Evolutionary conservation across 371 early-diverging fungal species (phyloP).

Genomic region (Choanephora cucurbitarum): DNA sequence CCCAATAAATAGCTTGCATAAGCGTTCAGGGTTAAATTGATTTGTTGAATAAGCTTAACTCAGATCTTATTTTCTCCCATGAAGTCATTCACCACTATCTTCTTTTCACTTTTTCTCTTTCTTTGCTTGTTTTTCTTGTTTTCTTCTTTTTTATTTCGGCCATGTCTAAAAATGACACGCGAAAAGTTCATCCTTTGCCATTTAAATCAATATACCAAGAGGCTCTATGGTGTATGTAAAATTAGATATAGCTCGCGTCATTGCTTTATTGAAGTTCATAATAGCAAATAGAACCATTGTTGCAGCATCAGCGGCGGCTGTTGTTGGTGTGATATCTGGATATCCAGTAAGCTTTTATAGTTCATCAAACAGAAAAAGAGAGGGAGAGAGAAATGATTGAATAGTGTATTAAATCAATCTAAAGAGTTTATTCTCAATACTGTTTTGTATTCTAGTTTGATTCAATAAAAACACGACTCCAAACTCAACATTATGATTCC

Average conservation of each 20-base stretch:
- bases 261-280: not conserved
- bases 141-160: not conserved
- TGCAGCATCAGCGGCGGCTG: constrained; percentile 64
- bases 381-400: not conserved
- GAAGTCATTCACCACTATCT: not conserved
- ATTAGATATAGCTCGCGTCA: constrained; percentile 5
- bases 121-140: constrained; percentile 1
- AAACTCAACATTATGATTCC: constrained; percentile 73
- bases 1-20: no score
- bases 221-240: constrained; percentile 21
- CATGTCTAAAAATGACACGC: constrained; percentile 13
- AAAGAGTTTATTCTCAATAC: not conserved
- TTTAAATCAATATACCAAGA: constrained; percentile 21
- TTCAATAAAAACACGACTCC: constrained; percentile 82
- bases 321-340: constrained; percentile 62
- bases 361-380: not conserved
- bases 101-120: no score
- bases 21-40: no score
- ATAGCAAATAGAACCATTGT: constrained; percentile 60
- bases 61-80: not conserved
- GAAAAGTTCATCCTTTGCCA: constrained; percentile 19
- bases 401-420: not conserved
- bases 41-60: not conserved
- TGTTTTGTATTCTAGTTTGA: constrained; percentile 53
- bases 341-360: constrained; percentile 50